These are phyloP conservation scores for Cicer chorassanicum DNA, from an alignment of 306 rosid species.

Conservation along the genomic window DNA sequence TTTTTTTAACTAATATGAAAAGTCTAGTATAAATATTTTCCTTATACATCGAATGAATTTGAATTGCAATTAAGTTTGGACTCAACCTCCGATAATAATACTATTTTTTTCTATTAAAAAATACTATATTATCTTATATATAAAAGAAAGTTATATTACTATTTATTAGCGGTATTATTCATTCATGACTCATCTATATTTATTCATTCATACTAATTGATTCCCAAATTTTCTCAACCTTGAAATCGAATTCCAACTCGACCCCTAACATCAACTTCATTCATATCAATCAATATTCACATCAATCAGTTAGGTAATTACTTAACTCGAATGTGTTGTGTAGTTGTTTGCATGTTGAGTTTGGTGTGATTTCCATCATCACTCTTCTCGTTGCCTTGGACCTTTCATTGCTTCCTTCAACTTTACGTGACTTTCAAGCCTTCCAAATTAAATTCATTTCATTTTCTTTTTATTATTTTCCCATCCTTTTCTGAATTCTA, in stretches of 20 bases:
- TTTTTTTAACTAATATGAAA: no score
- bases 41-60: no score
- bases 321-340: neutral
- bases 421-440: slow-evolving; percentile 66
- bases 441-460: slow-evolving; percentile 35
- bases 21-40: no score
- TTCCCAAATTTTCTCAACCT: neutral
- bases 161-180: no score
- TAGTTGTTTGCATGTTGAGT: slow-evolving; percentile 16
- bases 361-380: slow-evolving; percentile 50
- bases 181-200: neutral
- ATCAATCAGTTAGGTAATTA: slow-evolving; percentile 3
- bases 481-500: neutral
- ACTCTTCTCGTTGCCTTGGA: slow-evolving; percentile 53
- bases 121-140: no score
- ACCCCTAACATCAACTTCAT: neutral
- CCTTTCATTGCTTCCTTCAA: slow-evolving; percentile 54
- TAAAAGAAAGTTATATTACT: no score
- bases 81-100: no score
- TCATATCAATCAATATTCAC: neutral
- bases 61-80: no score
- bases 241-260: neutral
- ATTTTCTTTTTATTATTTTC: neutral
- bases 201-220: neutral
- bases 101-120: no score